A percentile compares a stretch with the other conserved stretches of the same genome.
Conservation (phyloP, 2,329 filamentous ascomycete species). For the Fusarium proliferatum region DNA sequence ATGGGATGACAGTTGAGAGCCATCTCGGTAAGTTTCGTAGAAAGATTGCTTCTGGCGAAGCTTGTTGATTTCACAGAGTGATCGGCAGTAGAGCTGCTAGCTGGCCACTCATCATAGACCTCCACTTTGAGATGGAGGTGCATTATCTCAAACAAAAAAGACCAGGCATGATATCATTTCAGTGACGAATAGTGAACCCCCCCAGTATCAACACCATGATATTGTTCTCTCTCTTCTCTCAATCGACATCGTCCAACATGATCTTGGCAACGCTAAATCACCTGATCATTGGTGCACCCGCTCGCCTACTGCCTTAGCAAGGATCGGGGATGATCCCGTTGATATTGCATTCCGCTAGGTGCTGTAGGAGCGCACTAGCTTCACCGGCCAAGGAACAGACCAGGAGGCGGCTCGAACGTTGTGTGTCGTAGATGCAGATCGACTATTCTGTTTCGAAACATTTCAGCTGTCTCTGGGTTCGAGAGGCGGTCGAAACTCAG, state of each 20-base stretch:
- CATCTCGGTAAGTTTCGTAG: background rate
- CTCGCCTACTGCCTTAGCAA: constrained; percentile 37
- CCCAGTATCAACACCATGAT: background rate
- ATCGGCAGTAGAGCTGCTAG: background rate
- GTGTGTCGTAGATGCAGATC: constrained; percentile 18
- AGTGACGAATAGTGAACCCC: background rate
- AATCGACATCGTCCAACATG: constrained; percentile 18
- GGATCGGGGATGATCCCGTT: constrained; percentile 43
- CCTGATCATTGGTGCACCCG: constrained; percentile 41
- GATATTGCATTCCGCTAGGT: constrained; percentile 42
- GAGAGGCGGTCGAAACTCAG: background rate
- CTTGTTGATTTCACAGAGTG: background rate
- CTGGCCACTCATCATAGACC: background rate
- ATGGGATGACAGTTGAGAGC: background rate
- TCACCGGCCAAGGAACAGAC: constrained; percentile 31
- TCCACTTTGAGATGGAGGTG: background rate
- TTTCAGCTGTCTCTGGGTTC: background rate
- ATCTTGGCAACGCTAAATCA: constrained; percentile 41
- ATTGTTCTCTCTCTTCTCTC: background rate
- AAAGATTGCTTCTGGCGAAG: background rate
- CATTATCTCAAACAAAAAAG: background rate
- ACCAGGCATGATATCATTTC: background rate
- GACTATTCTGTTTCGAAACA: constrained; percentile 13
- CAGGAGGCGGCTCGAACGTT: constrained; percentile 33
- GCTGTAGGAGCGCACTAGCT: constrained; percentile 35